These are phyloP conservation scores for Gaultheria prostrata DNA, from an alignment of 148 eudicot species.

Conservation along the genomic window DNA sequence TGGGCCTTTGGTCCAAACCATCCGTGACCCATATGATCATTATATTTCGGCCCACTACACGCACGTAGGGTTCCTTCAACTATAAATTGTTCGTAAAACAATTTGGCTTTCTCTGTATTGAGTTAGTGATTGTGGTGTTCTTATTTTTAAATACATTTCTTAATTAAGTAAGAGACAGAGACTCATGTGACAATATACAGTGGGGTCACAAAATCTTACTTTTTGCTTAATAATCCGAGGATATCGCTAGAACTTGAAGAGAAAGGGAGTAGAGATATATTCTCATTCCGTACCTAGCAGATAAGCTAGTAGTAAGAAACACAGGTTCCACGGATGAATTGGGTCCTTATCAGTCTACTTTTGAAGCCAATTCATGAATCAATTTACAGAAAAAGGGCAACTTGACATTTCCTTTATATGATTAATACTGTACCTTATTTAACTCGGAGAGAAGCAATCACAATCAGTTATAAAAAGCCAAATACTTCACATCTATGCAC, in stretches of 20 bases:
- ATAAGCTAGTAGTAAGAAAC: not conserved
- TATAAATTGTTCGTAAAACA: no score
- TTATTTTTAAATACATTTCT: no score
- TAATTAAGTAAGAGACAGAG: not conserved
- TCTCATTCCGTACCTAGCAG: not conserved
- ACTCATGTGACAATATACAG: slow-evolving; percentile 12
- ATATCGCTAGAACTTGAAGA: not conserved
- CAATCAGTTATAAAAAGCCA: not conserved
- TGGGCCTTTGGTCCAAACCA: no score
- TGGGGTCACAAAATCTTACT: slow-evolving; percentile 14
- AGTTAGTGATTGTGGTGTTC: no score
- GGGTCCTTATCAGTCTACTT: not conserved
- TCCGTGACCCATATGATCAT: no score
- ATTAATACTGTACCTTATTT: not conserved
- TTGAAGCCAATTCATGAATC: not conserved
- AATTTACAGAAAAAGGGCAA: not conserved
- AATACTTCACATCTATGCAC: not conserved
- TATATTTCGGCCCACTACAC: no score
- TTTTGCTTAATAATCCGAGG: not conserved
- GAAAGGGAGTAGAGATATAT: not conserved
- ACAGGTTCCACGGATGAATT: not conserved
- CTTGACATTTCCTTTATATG: not conserved
- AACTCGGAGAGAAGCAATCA: not conserved
- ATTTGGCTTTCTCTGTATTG: no score
- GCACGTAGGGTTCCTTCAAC: no score